Evolutionary conservation across 805 yeast genomes (phyloP), one percentile per base, ranked within the genome.

Genomic region (Tetrapisispora fleetii): DNA sequence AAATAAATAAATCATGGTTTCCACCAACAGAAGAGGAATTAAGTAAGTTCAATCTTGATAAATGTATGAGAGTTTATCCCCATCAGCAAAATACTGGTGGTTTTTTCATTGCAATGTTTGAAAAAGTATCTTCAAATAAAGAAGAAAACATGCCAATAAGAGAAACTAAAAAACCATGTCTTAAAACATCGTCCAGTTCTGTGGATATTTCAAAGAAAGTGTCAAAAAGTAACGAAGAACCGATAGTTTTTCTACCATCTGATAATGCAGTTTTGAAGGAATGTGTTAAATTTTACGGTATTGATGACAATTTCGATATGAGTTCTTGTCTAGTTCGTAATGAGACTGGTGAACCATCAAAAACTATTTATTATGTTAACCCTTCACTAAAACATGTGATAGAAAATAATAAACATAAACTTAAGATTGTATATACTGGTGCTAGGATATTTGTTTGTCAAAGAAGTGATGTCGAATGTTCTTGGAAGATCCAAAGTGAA

Each of bases 41-140:
- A 24, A 58, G 63, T 36, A 58, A 58, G 24, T 81, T 85, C 65
- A 65, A 81, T 50, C 76, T 93, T 57, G 80, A 87, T 42, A 71
- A 81, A 53, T 86, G 96, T 74, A 81, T 93, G 59, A 80, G 99
- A 70, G 93, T 93, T n/a, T 93, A 93, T 65, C 99, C 98, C 46
- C 98, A 93, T 67, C 85, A 85, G 68, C 99, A 93, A 70, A 90
- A 93, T 68, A 91, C 98, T 39, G 99, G 99, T 58, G 99, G 98
- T 2, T 93, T 93, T 66, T 93, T 93, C 69, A 90, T 93, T 59
- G 83, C 97, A 19, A 95, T 90, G 18, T 74, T 93, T 54, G 96
- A 89, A 65, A 89, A 87, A 60, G 50, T 75, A n/a, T 59, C 63
- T 24, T 63, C 56, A 2, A 55, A 50, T 6, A 35, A 27, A 16